A percentile compares a stretch with the other conserved stretches of the same genome.
These are phyloP conservation scores for Pseudocercospora macadamiae DNA, from an alignment of 2,329 filamentous ascomycete species.

Conservation along the genomic window DNA sequence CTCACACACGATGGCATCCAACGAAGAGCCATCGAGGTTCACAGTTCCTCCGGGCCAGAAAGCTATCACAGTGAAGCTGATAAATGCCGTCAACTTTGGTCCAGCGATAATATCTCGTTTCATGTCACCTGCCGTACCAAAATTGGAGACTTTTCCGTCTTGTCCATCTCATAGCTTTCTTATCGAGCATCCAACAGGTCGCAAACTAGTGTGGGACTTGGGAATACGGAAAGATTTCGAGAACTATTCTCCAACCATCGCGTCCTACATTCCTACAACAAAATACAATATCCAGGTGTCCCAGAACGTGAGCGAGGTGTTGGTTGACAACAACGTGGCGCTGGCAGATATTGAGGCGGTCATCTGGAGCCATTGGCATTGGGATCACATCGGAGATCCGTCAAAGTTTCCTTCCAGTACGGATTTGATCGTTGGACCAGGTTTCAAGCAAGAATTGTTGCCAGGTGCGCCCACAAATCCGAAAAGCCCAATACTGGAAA, in stretches of 20 bases:
- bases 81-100: conserved; percentile 9
- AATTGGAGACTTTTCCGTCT: conserved; percentile 1
- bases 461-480: conserved; percentile 49
- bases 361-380: conserved; percentile 48
- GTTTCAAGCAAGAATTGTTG: conserved; percentile 49
- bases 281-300: conserved; percentile 18
- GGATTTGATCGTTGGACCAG: conserved; percentile 55
- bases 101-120: conserved; percentile 2
- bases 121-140: conserved; percentile 9
- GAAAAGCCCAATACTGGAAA: conserved; percentile 1
- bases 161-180: conserved; percentile 8
- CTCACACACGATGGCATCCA: background rate
- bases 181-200: conserved; percentile 1
- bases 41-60: background rate
- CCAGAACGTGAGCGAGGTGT: conserved; percentile 36
- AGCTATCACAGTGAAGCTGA: conserved; percentile 3
- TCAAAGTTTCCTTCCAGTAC: conserved; percentile 51
- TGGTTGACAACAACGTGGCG: conserved; percentile 38
- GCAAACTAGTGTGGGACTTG: background rate
- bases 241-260: background rate
- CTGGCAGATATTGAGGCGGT: conserved; percentile 40
- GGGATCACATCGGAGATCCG: conserved; percentile 56
- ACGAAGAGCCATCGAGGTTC: background rate
- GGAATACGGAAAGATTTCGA: conserved; percentile 2
- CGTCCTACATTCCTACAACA: background rate